Evolutionary conservation across 768 basidiomycete genomes (phyloP), one percentile per base, ranked within the genome.

Genomic region (Tylopilus subfusipes): DNA sequence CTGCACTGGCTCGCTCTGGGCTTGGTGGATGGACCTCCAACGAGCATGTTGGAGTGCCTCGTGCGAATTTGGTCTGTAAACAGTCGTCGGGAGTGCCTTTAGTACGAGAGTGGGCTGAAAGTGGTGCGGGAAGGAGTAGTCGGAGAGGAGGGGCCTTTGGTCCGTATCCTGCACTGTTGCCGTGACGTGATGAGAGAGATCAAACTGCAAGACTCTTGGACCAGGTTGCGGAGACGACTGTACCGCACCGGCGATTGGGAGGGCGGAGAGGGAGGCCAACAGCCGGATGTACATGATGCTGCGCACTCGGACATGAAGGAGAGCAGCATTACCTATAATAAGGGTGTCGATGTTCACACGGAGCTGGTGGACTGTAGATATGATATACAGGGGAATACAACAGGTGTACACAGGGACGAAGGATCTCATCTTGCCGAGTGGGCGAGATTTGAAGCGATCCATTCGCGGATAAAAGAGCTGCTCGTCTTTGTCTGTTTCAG

Each of bases 391-490:
- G 36, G n/a, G 10, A 50, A 59, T 54, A 63, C n/a, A 44, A 16
- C 29, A 24, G 12, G 24, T 44, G 29, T 60, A 55, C 38, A 56
- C 12, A 4, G 13, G 4, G 29, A 14, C n/a, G 11, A 18, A 25
- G 14, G 22, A 46, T 33, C 21, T 64, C 55, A 67, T 49, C 48
- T 40, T 14, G 47, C 8, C 11, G 50, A 30, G 45, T 44, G 46
- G 24, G 38, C 13, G 12, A n/a, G 44, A 14, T 50, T 64, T n/a
- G 64, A 62, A 50, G 53, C 83, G 56, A 99, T 87, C 93, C 94
- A 96, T 59, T 87, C 78, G 40, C 97, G 78, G 60, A 99, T 96
- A 56, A 80, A 90, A 8, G 94, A 96, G 66, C 93, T 97, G 68
- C 97, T 93, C 81, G 98, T 85, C 77, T 99, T 99, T 27, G 85